Evolutionary conservation across 2,329 filamentous ascomycete genomes (phyloP), one percentile per base, ranked within the genome.

Genomic region (Juglanconis oblonga): DNA sequence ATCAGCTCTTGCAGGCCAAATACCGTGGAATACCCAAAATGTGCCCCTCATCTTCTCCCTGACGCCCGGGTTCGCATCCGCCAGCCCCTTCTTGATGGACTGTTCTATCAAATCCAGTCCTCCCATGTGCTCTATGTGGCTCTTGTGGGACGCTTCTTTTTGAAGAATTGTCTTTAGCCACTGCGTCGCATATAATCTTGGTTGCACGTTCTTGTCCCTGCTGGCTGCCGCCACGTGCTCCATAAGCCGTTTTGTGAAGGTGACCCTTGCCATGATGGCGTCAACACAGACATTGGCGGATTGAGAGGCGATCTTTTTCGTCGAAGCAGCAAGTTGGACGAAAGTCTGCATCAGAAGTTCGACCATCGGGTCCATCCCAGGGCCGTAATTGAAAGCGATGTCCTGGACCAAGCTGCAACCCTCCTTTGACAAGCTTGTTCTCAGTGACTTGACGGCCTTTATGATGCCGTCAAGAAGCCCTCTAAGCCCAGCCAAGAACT

Each of bases 201-300:
- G 89, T 69, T 95, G 90, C 2, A 93, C 88, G 70, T 97, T 98
- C 78, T 97, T 98, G 77, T 99, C 94, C 71, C 96, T 89, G 64
- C 85, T 89, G 31, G 94, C 93, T 57, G 79, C 77, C 79, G 87
- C 90, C 52, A 98, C 80, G 69, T 98, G 94, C 72, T 96, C 90
- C 80, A 97, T 83, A 64, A 97, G 81, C 33, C 92, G 88, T 62
- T 81, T 79, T 63, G 83, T 93, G 75, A 94, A 98, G 0, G 92
- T 88, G 35, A 89, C 89, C 67, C 89, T 87, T 64, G 86, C 84
- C 64, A 98, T 84, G 55, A 99, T 87, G 24, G 82, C 86, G 65
- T 95, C 88, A n/a, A 97, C 87, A 0, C 90, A 91, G 14, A 79
- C 73, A 69, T 96, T 93, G 55, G 91, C 94, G 64, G 90, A 88